Percentiles rank a stretch among this genome's conserved stretches.
Conservation (phyloP, 2,329 filamentous ascomycete genomes). For the Colletotrichum destructivum region DNA sequence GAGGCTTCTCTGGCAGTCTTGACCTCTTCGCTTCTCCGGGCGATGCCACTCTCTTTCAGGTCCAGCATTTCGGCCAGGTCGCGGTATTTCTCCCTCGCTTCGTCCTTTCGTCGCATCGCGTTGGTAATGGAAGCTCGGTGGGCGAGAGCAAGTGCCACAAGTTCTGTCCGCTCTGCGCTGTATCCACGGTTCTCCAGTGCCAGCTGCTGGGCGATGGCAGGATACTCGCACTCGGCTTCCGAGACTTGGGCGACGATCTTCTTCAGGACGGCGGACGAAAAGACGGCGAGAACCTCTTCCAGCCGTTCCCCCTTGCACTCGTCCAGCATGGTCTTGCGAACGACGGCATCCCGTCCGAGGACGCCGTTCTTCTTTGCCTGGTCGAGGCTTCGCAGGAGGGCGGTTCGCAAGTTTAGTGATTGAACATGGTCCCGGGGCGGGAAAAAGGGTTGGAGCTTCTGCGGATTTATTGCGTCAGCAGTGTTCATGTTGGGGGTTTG, state of each 20-base stretch:
- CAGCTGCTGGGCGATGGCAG: constrained; percentile 67
- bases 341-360: constrained; percentile 82
- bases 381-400: constrained; percentile 85
- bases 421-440: constrained; percentile 92
- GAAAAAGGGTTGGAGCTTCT: constrained; percentile 93
- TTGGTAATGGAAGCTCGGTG: constrained; percentile 78
- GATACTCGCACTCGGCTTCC: constrained; percentile 55
- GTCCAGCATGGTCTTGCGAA: constrained; percentile 96
- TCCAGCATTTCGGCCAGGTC: constrained; percentile 77
- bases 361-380: constrained; percentile 90
- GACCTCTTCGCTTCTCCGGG: constrained; percentile 65
- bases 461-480: constrained; percentile 19
- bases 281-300: constrained; percentile 86
- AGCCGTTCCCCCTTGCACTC: constrained; percentile 94
- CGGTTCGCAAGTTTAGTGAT: constrained; percentile 89
- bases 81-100: constrained; percentile 70
- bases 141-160: constrained; percentile 80
- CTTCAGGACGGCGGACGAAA: constrained; percentile 87
- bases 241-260: constrained; percentile 69
- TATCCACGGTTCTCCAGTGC: constrained; percentile 73
- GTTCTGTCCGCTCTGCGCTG: constrained; percentile 65
- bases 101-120: constrained; percentile 72
- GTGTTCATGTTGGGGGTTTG: not conserved
- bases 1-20: constrained; percentile 49
- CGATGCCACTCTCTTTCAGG: constrained; percentile 72